Conservation (phyloP, 805 yeast genomes). For the Lipomyces yamanashiensis region DNA sequence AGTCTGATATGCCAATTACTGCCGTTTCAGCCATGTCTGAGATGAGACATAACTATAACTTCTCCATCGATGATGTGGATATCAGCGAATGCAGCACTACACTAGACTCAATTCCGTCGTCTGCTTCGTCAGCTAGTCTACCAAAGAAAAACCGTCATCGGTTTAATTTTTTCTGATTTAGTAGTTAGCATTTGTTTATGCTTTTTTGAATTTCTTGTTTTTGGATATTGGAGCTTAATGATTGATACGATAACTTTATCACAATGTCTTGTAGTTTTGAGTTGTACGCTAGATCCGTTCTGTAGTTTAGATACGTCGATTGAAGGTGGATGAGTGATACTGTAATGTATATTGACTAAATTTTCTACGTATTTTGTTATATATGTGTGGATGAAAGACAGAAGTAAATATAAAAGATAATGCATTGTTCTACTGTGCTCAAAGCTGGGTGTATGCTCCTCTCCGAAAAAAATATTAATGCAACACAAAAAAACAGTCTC, state of each 20-base stretch:
- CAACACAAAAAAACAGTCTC: neutral
- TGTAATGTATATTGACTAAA: too few relatives aligned
- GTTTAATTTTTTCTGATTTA: conserved; percentile 1
- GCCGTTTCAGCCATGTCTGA: conserved; percentile 10
- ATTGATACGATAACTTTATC: too few relatives aligned
- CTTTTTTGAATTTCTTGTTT: neutral
- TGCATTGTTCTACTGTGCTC: neutral
- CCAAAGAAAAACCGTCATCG: neutral
- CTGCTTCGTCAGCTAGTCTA: neutral
- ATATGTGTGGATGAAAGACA: too few relatives aligned
- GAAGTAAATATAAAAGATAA: too few relatives aligned
- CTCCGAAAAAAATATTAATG: neutral
- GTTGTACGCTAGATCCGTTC: too few relatives aligned
- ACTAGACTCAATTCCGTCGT: neutral
- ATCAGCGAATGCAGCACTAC: neutral
- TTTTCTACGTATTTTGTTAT: too few relatives aligned
- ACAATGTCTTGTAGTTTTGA: too few relatives aligned
- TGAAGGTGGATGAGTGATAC: too few relatives aligned
- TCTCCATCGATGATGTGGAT: conserved; percentile 11
- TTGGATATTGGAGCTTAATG: neutral
- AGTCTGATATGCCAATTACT: conserved; percentile 7
- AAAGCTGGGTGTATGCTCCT: neutral
- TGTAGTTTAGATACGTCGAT: too few relatives aligned
- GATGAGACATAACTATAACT: conserved; percentile 7
- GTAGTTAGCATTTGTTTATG: neutral